Base-by-base conservation (phyloP, 495 filamentous ascomycete genomes). In the Podospora pseudopauciseta region DNA sequence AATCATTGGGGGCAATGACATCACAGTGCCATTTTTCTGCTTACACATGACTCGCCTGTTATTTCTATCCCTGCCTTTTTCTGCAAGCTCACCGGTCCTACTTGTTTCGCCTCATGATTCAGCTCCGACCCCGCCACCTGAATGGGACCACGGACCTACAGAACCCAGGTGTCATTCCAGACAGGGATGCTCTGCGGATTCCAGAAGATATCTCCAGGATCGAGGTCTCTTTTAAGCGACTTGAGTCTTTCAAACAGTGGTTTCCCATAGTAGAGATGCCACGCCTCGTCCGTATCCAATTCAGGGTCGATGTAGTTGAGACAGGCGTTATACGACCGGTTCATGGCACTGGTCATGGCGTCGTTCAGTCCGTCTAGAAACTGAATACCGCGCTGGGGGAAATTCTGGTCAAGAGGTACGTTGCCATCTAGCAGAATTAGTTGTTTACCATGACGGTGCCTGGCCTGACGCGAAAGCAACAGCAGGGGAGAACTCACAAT, bases 271-370 rank as follows among this genome's bases (percentile, higher is more conserved):
- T 72, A 72, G 59, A 72, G 15, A 5, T 49, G 27, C 44, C 66
- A 63, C 1, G 67, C 67, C 39, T 69, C 53, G 5, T 65, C 64
- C 20, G 63, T 32, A 6, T 32, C 66, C n/a, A 66, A 62, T 0
- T 53, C 65, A 13, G 70, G 65, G 32, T 72, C 70, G 19, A 72
- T 39, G 26, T 69, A 65, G 61, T 69, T 69, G n/a, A 62, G 65
- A 49, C 69, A 72, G 4, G 70, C 70, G 0, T 28, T 64, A 49
- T 56, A 61, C 18, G 60, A 18, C 3, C n/a, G 56, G 7, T 34
- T 9, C 34, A 72, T 7, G 3, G 32, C 26, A 1, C 49, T 19
- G 18, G 64, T 56, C 26, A 69, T 64, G 30, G 67, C 67, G 27
- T 69, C 28, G 39, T 68, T 68, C 44, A 72, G 64, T 2, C 65